Conservation (phyloP, 176 grass and related monocot species). For the Phoenix roebelenii region DNA sequence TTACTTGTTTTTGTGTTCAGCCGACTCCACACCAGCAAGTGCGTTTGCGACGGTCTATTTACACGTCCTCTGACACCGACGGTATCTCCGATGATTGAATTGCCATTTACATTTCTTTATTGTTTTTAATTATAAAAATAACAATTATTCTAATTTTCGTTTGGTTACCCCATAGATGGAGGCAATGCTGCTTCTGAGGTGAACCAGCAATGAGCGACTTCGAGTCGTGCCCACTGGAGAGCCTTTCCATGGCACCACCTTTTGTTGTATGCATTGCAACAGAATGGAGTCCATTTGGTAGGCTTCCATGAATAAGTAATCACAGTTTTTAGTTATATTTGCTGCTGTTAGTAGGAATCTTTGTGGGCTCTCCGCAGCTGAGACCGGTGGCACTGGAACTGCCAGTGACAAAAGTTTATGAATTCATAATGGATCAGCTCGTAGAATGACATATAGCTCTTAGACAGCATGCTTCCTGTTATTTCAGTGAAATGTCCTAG, state of each 20-base stretch:
- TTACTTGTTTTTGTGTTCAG: conserved; percentile 21
- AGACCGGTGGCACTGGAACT: too few relatives aligned
- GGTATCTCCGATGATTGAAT: conserved; percentile 27
- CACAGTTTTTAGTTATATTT: too few relatives aligned
- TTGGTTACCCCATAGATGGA: conserved; percentile 34
- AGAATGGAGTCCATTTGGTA: background rate
- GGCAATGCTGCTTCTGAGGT: conserved; percentile 43
- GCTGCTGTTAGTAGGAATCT: too few relatives aligned
- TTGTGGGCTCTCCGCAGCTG: too few relatives aligned
- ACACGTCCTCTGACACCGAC: conserved; percentile 56
- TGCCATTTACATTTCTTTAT: too few relatives aligned
- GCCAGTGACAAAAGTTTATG: too few relatives aligned
- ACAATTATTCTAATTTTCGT: too few relatives aligned
- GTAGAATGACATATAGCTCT: too few relatives aligned
- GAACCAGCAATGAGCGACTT: conserved; percentile 45
- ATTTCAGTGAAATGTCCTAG: too few relatives aligned
- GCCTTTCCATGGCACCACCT: background rate
- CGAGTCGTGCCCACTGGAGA: background rate
- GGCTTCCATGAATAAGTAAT: conserved; percentile 18
- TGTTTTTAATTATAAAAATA: too few relatives aligned
- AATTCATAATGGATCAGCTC: too few relatives aligned
- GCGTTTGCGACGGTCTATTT: conserved; percentile 57
- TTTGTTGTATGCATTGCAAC: background rate
- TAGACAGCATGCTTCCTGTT: too few relatives aligned
- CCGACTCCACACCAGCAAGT: conserved; percentile 70